phyloP scores from a whole-genome alignment of 73 alveolate species.

The Breviolum minutum region DNA sequence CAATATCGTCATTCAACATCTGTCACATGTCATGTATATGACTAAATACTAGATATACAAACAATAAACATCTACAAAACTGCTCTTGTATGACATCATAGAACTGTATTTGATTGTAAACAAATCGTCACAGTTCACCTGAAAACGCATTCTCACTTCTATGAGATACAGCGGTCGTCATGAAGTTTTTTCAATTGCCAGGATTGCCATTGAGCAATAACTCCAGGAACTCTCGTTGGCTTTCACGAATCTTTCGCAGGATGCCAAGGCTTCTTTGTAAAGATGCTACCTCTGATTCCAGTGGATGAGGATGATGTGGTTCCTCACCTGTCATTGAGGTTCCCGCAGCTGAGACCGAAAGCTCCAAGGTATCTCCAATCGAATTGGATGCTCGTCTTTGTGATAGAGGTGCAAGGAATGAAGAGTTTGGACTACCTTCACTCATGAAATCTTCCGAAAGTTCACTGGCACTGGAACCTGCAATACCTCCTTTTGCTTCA shows the following conservation, averaged over 20 bases:
- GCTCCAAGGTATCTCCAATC: slow-evolving; percentile 73
- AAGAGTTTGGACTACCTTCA: slow-evolving; percentile 50
- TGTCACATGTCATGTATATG: too few relatives aligned
- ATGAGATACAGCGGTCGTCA: too few relatives aligned
- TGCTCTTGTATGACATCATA: too few relatives aligned
- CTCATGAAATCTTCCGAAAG: slow-evolving; percentile 91
- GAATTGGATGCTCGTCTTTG: background rate
- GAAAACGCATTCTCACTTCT: too few relatives aligned
- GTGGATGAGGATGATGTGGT: background rate
- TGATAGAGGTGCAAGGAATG: background rate
- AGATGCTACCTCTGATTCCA: slow-evolving; percentile 61
- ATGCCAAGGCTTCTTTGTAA: slow-evolving; percentile 33
- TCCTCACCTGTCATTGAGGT: background rate
- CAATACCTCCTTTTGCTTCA: slow-evolving; percentile 50
- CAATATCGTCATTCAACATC: too few relatives aligned
- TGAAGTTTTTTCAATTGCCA: background rate
- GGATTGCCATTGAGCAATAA: slow-evolving; percentile 13
- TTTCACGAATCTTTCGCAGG: slow-evolving; percentile 54
- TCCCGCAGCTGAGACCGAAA: slow-evolving; percentile 54
- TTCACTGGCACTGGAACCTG: slow-evolving; percentile 72
- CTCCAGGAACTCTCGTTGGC: slow-evolving; percentile 68
- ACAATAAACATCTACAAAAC: too few relatives aligned
- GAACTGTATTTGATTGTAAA: too few relatives aligned
- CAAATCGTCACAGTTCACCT: too few relatives aligned
- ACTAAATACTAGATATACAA: too few relatives aligned